Conservation (phyloP, 2,329 filamentous ascomycete genomes). For the Ophiocordyceps australis region DNA sequence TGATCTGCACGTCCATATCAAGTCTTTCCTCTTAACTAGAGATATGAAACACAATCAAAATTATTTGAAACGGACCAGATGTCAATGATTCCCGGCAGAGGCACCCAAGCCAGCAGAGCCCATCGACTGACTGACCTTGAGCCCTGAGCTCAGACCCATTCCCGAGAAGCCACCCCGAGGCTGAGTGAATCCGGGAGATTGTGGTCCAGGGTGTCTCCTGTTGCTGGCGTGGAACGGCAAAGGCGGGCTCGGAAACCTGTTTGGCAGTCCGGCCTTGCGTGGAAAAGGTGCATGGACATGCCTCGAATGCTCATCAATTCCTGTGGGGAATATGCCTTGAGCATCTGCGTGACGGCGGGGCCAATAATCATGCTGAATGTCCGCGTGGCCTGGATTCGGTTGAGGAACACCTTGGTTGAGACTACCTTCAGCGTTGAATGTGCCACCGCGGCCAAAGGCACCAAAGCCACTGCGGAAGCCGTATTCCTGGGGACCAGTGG, state of each 20-base stretch:
- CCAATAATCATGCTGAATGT: too few species aligned
- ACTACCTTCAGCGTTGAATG: constrained; percentile 6
- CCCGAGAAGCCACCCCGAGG: constrained; percentile 7
- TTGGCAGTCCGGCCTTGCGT: too few species aligned
- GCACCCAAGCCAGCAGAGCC: constrained; percentile 5
- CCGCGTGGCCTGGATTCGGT: too few species aligned
- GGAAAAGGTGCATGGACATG: too few species aligned
- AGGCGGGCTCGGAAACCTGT: background rate
- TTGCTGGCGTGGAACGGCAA: constrained; percentile 1
- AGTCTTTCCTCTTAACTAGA: too few species aligned
- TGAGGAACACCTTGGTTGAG: too few species aligned
- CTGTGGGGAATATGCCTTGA: too few species aligned
- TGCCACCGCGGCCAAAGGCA: constrained; percentile 4
- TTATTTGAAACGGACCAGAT: too few species aligned
- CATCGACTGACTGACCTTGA: constrained; percentile 11
- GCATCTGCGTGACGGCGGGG: too few species aligned
- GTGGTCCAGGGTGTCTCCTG: constrained; percentile 2
- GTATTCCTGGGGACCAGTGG: background rate
- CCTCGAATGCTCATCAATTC: too few species aligned
- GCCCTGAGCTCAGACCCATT: constrained; percentile 12
- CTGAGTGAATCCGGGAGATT: constrained; percentile 5
- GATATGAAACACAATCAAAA: too few species aligned
- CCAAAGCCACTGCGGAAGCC: constrained; percentile 1
- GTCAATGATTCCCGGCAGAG: constrained; percentile 3
- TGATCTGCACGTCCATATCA: too few species aligned